Base-by-base conservation (phyloP, 1,284 basidiomycete species). In the Ustilago tritici region DNA sequence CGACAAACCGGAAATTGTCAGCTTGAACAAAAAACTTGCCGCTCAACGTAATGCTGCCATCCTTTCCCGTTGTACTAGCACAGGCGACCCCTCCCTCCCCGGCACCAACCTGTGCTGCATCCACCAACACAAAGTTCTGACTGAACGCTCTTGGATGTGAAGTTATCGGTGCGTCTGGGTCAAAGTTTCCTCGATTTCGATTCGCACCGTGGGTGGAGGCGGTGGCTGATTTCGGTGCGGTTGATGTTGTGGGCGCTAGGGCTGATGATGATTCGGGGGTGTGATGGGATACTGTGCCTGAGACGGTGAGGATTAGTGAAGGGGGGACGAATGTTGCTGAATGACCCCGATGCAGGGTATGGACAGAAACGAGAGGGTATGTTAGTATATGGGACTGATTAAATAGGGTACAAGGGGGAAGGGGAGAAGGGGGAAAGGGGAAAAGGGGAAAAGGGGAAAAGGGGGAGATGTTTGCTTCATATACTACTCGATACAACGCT, bases 201-300 rank as follows among this genome's bases (percentile, higher is more conserved):
- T 63, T 53, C 1, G 55, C 59, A 23, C 68, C 68, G 53, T 72
- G 65, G 38, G 78, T 81, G 85, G 53, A 66, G 0, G 77, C 36
- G 0, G 68, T 65, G 1, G 76, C 68, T 4, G 81, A 80, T 43
- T 79, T 78, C 11, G 84, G 84, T 19, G 82, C 84, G 58, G 70
- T 78, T 6, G 71, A 70, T 11, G 63, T 41, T 15, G 79, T 65
- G 4, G 68, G 52, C 17, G 40, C 9, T 15, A 68, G 68, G 1
- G 77, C 77, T 4, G 78, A 78, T 0, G 71, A 64, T 3, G 81
- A 83, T 56, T 78, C 78, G 49, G 84, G 84, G 6, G 82, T 84
- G 59, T 84, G 82, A 62, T 85, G 83, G 35, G 82, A 74, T 9
- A 85, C 84, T 2, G 79, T 79, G 15, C 84, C 84, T 3, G 79